Base-by-base conservation (phyloP, 2,329 filamentous ascomycete genomes). In the Stagonosporopsis chrysanthemi region DNA sequence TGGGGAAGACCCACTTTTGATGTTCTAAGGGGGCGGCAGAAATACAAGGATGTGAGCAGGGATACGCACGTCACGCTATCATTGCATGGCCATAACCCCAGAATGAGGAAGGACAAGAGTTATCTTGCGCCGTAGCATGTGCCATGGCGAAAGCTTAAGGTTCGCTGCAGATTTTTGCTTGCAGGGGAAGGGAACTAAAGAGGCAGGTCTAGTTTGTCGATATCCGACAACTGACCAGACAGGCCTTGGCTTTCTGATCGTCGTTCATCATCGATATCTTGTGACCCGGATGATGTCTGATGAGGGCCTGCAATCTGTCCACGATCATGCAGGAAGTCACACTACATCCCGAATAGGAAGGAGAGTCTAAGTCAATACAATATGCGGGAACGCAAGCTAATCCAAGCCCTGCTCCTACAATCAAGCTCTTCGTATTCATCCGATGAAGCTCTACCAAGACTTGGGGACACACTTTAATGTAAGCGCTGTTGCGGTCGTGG, bases 11-110 rank as follows among this genome's bases (percentile, higher is more conserved):
- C 14, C 31, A 33, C 31, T n/a, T 33, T 36, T 23, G 28, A 42
- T 50, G 28, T 35, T 19, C 12, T 50, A 19, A 6, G 29, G 31
- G 26, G 23, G 31, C 23, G 15, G n/a, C 14, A 47, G 22, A 22
- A 22, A 53, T 42, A 42, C 36, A 36, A 53, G 23, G 28, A 39
- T 38, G 43, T 31, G 43, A 41, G 36, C 43, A 53, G 43, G 42
- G 51, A 22, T 46, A 12, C 8, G 26, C 11, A 19, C n/a, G 24
- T 39, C 39, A 35, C 43, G 51, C 38, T 38, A 38, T 31, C 4
- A 23, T 28, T 24, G 28, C 5, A 44, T n/a, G 9, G 28, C n/a
- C 40, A 26, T 8, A 7, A 22, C 11, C 26, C 52, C 24, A 35
- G 23, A 44, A 17, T 12, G 8, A 40, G 40, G 46, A 29, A 36